Percentiles rank a stretch among this genome's conserved stretches.
Conservation (phyloP, 768 basidiomycete genomes). For the Lactarius hengduanensis region DNA sequence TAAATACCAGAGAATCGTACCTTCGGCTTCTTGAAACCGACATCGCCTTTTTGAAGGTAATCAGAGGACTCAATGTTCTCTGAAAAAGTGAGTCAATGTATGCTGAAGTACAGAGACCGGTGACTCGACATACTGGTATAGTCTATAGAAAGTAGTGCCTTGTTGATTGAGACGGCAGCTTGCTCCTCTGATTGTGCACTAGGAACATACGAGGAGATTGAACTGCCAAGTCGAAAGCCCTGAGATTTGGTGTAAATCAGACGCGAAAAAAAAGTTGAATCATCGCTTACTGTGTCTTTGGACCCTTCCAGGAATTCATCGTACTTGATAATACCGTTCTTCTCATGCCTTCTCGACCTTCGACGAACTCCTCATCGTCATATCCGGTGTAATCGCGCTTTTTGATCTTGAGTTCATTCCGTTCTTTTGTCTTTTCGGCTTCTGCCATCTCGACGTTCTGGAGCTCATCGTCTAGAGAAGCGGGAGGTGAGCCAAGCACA, state of each 20-base stretch:
- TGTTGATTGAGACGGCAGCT: constrained; percentile 66
- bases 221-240: constrained; percentile 86
- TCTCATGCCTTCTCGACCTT: constrained; percentile 75
- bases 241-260: constrained; percentile 35
- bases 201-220: constrained; percentile 42
- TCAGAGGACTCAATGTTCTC: constrained; percentile 87
- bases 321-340: constrained; percentile 82
- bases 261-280: background rate
- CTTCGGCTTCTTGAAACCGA: constrained; percentile 95
- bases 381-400: constrained; percentile 89
- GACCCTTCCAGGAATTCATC: constrained; percentile 84
- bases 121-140: constrained; percentile 70
- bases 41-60: constrained; percentile 87
- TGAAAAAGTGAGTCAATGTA: constrained; percentile 35
- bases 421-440: constrained; percentile 74
- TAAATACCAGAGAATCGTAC: constrained; percentile 38
- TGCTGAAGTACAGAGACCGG: background rate
- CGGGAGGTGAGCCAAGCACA: constrained; percentile 8
- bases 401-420: constrained; percentile 83
- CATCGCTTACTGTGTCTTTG: constrained; percentile 56
- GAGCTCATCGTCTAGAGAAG: constrained; percentile 84
- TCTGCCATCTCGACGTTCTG: constrained; percentile 96
- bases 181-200: constrained; percentile 46
- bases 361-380: constrained; percentile 91
- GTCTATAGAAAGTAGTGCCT: constrained; percentile 78